These are phyloP conservation scores for Phyllachora maydis DNA, from an alignment of 2,329 filamentous ascomycete genomes.

Conservation along the genomic window DNA sequence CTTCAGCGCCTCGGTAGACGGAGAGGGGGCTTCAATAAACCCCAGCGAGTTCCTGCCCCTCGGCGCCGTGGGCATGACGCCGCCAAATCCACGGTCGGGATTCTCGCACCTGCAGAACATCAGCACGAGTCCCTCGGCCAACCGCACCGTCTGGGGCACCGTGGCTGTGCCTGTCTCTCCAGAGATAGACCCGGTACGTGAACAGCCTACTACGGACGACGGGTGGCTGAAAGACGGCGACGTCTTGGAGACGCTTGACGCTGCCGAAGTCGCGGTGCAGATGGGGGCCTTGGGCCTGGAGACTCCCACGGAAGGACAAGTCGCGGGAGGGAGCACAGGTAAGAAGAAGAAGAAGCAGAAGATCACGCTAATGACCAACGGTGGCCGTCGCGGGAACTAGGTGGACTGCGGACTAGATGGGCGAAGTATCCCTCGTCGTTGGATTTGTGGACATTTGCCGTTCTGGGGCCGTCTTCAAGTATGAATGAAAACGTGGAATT, in stretches of 20 bases:
- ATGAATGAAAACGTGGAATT: no score
- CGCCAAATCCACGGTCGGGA: slow-evolving; percentile 34
- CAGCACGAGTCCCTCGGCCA: slow-evolving; percentile 58
- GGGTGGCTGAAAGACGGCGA: slow-evolving; percentile 57
- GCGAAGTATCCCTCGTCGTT: no score
- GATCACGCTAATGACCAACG: slow-evolving; percentile 52
- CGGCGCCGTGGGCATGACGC: slow-evolving; percentile 25
- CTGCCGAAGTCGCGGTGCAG: slow-evolving; percentile 37
- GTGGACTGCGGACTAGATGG: no score
- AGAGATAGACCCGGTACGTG: slow-evolving; percentile 19
- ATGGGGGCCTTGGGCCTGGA: slow-evolving; percentile 30
- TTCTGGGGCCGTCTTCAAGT: no score
- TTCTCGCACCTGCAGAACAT: slow-evolving; percentile 55
- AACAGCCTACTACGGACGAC: slow-evolving; percentile 33
- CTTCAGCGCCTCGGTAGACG: slow-evolving; percentile 5
- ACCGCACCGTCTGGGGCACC: slow-evolving; percentile 87
- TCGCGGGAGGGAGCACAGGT: slow-evolving; percentile 11
- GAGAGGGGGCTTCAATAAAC: slow-evolving; percentile 20
- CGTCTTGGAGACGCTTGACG: slow-evolving; percentile 46
- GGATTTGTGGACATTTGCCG: no score
- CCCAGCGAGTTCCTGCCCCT: slow-evolving; percentile 47
- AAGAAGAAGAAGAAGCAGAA: slow-evolving; percentile 56
- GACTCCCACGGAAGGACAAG: no score
- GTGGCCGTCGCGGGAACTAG: slow-evolving; percentile 27
- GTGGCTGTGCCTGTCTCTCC: slow-evolving; percentile 37